phyloP scores from a whole-genome alignment of 2,329 filamentous ascomycete species.

The Akanthomyces lecanii region DNA sequence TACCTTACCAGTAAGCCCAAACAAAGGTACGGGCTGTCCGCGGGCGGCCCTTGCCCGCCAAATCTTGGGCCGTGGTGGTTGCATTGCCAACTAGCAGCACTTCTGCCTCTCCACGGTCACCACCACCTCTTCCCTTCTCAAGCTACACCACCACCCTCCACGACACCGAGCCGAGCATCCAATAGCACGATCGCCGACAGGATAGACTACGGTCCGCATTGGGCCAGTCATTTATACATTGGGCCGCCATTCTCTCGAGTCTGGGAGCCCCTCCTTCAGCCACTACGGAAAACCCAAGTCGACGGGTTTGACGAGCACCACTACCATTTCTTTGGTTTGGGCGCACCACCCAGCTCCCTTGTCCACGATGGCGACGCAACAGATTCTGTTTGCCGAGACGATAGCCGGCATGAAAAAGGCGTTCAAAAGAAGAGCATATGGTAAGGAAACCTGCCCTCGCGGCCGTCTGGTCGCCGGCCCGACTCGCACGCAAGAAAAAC shows the following conservation, averaged over 20 bases:
- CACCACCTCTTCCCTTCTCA: constrained; percentile 3
- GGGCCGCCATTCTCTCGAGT: background rate
- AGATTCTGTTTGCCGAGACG: constrained; percentile 61
- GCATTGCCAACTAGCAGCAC: background rate
- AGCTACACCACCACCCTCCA: constrained; percentile 9
- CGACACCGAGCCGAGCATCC: background rate
- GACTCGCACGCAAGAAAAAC: background rate
- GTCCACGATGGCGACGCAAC: constrained; percentile 45
- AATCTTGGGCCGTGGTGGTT: constrained; percentile 2
- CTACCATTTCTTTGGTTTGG: background rate
- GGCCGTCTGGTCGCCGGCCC: constrained; percentile 9
- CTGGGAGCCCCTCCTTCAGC: background rate
- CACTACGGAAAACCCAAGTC: background rate
- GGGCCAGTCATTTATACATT: background rate
- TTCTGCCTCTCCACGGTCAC: background rate
- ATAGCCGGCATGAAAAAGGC: constrained; percentile 66
- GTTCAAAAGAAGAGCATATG: constrained; percentile 59
- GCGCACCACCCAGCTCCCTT: background rate
- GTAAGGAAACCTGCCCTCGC: constrained; percentile 33
- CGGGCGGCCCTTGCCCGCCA: constrained; percentile 1
- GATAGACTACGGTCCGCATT: background rate
- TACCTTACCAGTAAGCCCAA: background rate
- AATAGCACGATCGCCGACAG: background rate
- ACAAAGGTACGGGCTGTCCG: background rate
- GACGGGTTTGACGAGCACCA: background rate